phyloP scores from a whole-genome alignment of 176 grass and related monocot genomes.

The Eragrostis curvula region DNA sequence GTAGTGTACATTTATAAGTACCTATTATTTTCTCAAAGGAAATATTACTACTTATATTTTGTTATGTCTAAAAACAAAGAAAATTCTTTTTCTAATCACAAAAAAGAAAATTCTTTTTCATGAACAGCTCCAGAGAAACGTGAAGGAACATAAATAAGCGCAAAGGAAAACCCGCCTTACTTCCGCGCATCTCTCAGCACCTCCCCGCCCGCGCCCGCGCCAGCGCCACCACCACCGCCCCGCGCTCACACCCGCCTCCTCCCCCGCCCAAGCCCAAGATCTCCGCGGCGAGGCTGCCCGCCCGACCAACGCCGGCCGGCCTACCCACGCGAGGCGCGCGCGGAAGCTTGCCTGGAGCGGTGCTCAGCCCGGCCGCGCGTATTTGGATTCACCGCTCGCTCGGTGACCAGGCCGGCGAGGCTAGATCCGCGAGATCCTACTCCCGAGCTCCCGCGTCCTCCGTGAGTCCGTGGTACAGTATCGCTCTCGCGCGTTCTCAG shows the following conservation, averaged over 20 bases:
- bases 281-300: not conserved
- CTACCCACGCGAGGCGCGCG: not conserved
- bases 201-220: not conserved
- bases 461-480: constrained; percentile 18
- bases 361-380: not conserved
- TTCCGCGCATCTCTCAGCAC: constrained; percentile 30
- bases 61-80: too few species aligned
- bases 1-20: too few species aligned
- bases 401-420: constrained; percentile 18
- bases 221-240: constrained; percentile 31
- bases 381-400: constrained; percentile 10
- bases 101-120: too few species aligned
- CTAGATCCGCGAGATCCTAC: constrained; percentile 46
- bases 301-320: too few species aligned
- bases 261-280: constrained; percentile 22
- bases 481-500: not conserved
- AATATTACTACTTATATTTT: too few species aligned
- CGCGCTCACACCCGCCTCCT: constrained; percentile 20
- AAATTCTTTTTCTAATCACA: too few species aligned
- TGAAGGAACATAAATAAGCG: constrained; percentile 32
- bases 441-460: not conserved
- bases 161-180: constrained; percentile 26
- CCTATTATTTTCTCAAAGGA: too few species aligned
- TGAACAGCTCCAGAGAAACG: not conserved
- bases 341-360: not conserved